Evolutionary conservation across 2,329 filamentous ascomycete genomes (phyloP), one percentile per base, ranked within the genome.

Genomic region (Plenodomus tracheiphilus): DNA sequence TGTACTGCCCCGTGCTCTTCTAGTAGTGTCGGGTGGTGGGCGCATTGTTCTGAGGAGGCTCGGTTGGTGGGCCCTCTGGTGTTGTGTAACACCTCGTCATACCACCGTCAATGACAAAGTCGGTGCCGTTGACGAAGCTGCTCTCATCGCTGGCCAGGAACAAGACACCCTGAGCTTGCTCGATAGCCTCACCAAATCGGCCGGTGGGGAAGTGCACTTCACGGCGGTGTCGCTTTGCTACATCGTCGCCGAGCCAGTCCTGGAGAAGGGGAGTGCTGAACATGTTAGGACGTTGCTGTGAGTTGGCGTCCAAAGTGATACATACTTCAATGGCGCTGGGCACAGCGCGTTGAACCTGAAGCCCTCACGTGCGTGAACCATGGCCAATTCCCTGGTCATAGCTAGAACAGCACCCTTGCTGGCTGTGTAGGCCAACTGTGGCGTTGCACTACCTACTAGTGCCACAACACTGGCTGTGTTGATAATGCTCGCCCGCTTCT

Each of bases 71-170:
- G 11, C 83, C 83, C 57, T 85, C 80, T 16, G 82, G 79, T 15
- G 83, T 86, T 39, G 85, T 82, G 73, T 97, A 97, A 38, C 91
- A 81, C 81, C 89, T 96, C 65, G 86, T 93, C 89, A 99, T 90
- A 51, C 93, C 93, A 49, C 94, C 94, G 66, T 99, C 94, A 20
- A 97, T 91, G 4, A 96, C 87, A 76, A 97, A 96, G 70, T 97
- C 94, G 50, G 84, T 87, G 10, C 89, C 91, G 58, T 94, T 96
- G 66, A 96, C 88, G 64, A 95, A 96, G 78, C 88, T 90, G 66
- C 87, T 85, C 78, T 96, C 91, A 61, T 96, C 91, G 58, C 86
- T 91, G 8, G 91, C 91, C 52, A 96, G 75, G 77, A 96, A 96
- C 7, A 96, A 70, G 0, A 96, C 91, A 6, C 89, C 91, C 56